Evolutionary conservation across 2,329 filamentous ascomycete genomes (phyloP), one percentile per base, ranked within the genome.

Genomic region (Mariannaea sp.): DNA sequence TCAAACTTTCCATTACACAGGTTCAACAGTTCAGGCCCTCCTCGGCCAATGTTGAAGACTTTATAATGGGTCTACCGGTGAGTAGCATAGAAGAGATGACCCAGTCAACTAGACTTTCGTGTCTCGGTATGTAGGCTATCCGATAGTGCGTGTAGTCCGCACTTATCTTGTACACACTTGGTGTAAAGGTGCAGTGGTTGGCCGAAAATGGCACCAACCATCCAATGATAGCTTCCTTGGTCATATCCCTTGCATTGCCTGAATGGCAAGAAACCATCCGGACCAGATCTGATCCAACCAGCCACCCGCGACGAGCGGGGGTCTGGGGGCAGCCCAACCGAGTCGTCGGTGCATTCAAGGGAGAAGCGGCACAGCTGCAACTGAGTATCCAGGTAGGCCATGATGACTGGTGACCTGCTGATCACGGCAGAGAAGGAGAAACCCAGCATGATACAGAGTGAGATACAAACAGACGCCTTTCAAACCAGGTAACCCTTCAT

Each of bases 151-250:
- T 14, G 32, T 33, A 14, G 14, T 12, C n/a, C n/a, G 16, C n/a
- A n/a, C n/a, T n/a, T 47, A 24, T 30, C 26, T 24, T 30, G 43
- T 48, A 36, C 50, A n/a, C n/a, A n/a, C n/a, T n/a, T n/a, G n/a
- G n/a, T n/a, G n/a, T n/a, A 24, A 52, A 43, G 17, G 30, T 16
- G 33, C 17, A 36, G 16, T 47, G 24, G 24, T 24, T 42, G 35
- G 35, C 42, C 14, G 19, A 27, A 13, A 52, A 20, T 9, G 13
- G 20, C 27, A 22, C 41, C n/a, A 22, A 46, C 17, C 14, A 35
- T 10, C 27, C 29, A 20, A 46, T 52, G 42, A 4, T 27, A 42
- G 33, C 13, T 24, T 17, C 49, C 19, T 5, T 20, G n/a, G 30
- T 30, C 12, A 39, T 22, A 49, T 42, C 14, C 32, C 17, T 17